Conservation (phyloP, 495 filamentous ascomycete species). For the Cercophora scortea region DNA sequence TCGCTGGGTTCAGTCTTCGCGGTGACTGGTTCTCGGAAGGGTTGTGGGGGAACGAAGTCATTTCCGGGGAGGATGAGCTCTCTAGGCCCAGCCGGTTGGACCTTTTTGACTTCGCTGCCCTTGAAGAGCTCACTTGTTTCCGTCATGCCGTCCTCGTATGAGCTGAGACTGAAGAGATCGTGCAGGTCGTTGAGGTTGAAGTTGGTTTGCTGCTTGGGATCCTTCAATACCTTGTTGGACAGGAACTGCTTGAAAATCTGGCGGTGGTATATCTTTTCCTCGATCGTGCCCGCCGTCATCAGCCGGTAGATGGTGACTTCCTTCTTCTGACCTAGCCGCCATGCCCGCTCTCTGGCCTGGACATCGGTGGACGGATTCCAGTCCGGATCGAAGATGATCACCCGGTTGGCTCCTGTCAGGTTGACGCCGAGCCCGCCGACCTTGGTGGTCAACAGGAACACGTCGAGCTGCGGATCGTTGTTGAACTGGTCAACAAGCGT, state of each 20-base stretch:
- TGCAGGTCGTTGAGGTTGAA: conserved; percentile 83
- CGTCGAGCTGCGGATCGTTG: conserved; percentile 62
- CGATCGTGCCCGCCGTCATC: conserved; percentile 95
- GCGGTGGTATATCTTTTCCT: conserved; percentile 97
- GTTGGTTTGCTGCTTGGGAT: conserved; percentile 80
- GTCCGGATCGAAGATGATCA: conserved; percentile 96
- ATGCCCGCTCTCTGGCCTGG: conserved; percentile 92
- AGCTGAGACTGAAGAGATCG: conserved; percentile 79
- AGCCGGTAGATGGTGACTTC: conserved; percentile 91
- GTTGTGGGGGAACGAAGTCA: conserved; percentile 6
- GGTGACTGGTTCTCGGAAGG: background rate
- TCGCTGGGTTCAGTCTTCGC: conserved; percentile 14
- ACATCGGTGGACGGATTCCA: conserved; percentile 95
- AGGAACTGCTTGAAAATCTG: conserved; percentile 97
- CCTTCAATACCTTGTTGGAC: conserved; percentile 86
- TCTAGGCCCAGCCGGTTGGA: conserved; percentile 34
- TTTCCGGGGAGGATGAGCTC: conserved; percentile 18
- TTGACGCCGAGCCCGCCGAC: conserved; percentile 93
- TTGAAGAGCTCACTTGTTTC: conserved; percentile 83
- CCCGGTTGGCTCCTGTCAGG: conserved; percentile 86
- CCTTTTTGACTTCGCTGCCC: conserved; percentile 62
- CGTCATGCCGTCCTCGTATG: conserved; percentile 57
- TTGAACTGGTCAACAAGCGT: conserved; percentile 88
- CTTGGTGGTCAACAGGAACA: conserved; percentile 90
- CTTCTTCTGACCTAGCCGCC: conserved; percentile 89